These are phyloP conservation scores for Arthrobotrys sphaeroides DNA, from an alignment of 2,329 filamentous ascomycete genomes.

Conservation along the genomic window DNA sequence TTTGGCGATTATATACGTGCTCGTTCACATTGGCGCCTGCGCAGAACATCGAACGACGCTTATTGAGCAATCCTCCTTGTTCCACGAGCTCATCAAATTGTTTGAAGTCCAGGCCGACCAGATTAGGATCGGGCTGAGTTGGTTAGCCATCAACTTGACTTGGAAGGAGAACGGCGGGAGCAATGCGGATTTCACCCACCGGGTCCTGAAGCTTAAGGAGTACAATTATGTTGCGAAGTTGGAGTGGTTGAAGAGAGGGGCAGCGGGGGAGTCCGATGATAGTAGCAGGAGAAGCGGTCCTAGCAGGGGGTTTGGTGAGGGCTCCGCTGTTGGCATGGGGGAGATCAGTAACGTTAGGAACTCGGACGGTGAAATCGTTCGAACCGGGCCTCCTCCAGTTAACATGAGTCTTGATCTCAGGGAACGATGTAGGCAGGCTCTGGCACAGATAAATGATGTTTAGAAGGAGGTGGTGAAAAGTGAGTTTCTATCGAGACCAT, in stretches of 20 bases:
- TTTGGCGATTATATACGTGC: conserved; percentile 78
- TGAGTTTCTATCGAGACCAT: neutral
- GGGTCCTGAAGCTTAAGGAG: conserved; percentile 74
- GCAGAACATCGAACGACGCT: conserved; percentile 77
- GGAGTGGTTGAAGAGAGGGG: conserved; percentile 66
- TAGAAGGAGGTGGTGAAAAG: neutral
- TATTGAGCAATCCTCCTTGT: conserved; percentile 77
- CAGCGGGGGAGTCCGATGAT: conserved; percentile 16
- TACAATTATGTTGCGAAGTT: conserved; percentile 77
- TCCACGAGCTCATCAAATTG: conserved; percentile 77
- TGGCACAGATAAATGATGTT: conserved; percentile 46
- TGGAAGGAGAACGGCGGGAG: conserved; percentile 76
- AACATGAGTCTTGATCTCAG: conserved; percentile 51
- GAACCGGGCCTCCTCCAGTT: conserved; percentile 20
- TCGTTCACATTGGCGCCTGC: conserved; percentile 88
- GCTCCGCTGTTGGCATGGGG: neutral
- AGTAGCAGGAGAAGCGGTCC: neutral
- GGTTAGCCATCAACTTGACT: conserved; percentile 85
- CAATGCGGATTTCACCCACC: conserved; percentile 72
- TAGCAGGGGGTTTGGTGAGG: conserved; percentile 1
- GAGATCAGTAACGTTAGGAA: conserved; percentile 26
- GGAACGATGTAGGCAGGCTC: conserved; percentile 46
- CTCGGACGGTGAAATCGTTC: conserved; percentile 33
- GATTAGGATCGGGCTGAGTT: conserved; percentile 81
- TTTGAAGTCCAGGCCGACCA: conserved; percentile 77